phyloP scores from a whole-genome alignment of 2,329 filamentous ascomycete genomes.

The Trichophaea hybrida region DNA sequence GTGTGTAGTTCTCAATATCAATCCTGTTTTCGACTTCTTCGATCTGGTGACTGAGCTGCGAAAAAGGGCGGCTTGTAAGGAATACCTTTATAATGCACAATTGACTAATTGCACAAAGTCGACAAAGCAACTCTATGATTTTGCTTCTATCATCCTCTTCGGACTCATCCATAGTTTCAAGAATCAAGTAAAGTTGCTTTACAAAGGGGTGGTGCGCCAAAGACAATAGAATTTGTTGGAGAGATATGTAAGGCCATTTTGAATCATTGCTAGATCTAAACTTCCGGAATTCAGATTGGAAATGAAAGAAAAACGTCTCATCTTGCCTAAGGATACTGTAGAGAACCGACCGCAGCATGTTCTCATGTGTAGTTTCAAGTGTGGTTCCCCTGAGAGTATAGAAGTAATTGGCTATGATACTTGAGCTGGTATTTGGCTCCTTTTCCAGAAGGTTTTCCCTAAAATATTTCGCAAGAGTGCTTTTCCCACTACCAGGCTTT shows the following conservation, averaged over 20 bases:
- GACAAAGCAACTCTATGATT: too few relatives aligned
- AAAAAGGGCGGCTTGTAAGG: not conserved
- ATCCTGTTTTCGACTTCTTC: too few relatives aligned
- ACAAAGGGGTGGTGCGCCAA: not conserved
- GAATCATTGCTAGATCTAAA: not conserved
- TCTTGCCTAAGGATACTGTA: not conserved
- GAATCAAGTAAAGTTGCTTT: not conserved
- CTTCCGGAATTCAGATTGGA: not conserved
- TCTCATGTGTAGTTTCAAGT: not conserved
- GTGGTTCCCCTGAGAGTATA: not conserved
- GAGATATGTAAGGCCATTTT: not conserved
- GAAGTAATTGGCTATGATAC: too few relatives aligned
- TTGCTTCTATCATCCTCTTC: not conserved
- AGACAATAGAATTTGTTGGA: not conserved
- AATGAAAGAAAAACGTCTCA: constrained; percentile 3
- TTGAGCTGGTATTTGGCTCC: too few relatives aligned
- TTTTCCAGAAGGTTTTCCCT: too few relatives aligned
- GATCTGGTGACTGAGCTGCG: too few relatives aligned
- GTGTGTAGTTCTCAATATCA: too few relatives aligned
- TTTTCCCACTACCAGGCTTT: too few relatives aligned
- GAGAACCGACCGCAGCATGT: constrained; percentile 1
- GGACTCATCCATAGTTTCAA: not conserved
- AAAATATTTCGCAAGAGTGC: too few relatives aligned
- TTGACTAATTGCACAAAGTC: too few relatives aligned
- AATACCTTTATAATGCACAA: not conserved